Conservation (phyloP, 2,329 filamentous ascomycete genomes). For the Coniella lustricola region DNA sequence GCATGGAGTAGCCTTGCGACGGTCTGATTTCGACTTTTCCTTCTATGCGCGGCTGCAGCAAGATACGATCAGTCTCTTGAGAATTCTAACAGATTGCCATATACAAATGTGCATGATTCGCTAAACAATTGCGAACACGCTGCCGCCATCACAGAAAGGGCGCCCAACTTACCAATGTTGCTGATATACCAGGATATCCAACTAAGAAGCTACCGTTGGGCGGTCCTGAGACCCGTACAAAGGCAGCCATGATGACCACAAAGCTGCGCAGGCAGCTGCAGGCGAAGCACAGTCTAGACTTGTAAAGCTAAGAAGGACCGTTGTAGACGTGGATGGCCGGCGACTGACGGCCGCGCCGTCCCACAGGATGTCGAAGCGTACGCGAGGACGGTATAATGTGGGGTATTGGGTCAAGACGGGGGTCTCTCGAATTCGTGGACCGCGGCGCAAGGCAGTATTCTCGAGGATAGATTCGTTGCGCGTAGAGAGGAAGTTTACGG, state of each 20-base stretch:
- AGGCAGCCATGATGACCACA: constrained; percentile 55
- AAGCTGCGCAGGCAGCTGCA: constrained; percentile 5
- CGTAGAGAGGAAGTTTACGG: neutral
- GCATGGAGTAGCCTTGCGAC: constrained; percentile 74
- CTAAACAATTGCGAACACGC: no score
- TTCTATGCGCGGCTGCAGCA: constrained; percentile 79
- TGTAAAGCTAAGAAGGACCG: constrained; percentile 20
- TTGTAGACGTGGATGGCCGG: constrained; percentile 20
- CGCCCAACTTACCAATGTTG: constrained; percentile 70
- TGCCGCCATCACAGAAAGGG: constrained; percentile 7
- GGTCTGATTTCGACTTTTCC: constrained; percentile 96
- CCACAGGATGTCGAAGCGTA: constrained; percentile 17
- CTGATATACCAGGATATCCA: constrained; percentile 95
- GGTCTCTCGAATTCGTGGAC: constrained; percentile 1
- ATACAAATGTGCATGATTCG: no score
- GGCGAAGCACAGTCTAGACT: constrained; percentile 3
- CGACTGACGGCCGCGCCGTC: constrained; percentile 20
- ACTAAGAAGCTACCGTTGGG: constrained; percentile 96
- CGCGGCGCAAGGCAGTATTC: constrained; percentile 3
- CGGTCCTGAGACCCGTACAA: constrained; percentile 93
- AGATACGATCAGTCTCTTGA: constrained; percentile 9
- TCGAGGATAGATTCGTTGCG: constrained; percentile 1
- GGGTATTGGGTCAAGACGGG: constrained; percentile 9
- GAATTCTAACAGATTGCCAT: no score
- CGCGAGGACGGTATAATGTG: constrained; percentile 13